Evolutionary conservation across 2,329 filamentous ascomycete genomes (phyloP), one percentile per base, ranked within the genome.

Genomic region (Truncatella angustata): DNA sequence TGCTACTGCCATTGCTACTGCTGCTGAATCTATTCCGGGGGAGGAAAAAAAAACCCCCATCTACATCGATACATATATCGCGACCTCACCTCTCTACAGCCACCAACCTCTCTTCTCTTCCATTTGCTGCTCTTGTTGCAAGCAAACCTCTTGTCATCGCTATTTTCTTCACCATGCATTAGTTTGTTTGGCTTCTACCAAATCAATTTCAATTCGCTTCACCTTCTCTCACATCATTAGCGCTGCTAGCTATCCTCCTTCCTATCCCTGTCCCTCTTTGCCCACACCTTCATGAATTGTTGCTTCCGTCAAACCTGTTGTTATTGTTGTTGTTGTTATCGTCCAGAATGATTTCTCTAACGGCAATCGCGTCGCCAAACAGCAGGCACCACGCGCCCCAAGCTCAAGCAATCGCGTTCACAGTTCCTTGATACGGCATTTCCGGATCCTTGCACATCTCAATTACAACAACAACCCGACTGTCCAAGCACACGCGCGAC

Each of bases 341-440:
- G 12, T 60, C 61, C 49, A 62, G 70, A 70, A 74, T 76, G 68
- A 67, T 68, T 70, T 73, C 69, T 82, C 79, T 82, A 81, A 82
- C 79, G 63, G 71, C 74, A 75, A 74, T 72, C 73, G 70, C 74
- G 66, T 73, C 69, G 73, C 71, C 73, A 75, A 76, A 71, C 68
- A 75, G 69, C 73, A 78, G 76, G 71, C 74, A 63, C 55, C 58
- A 56, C 51, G 45, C 53, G 35, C 32, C 18, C 28, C 28, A 7
- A 7, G 14, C 1, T 32, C 28, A 7, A 9, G 14, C 28, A 32
- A 32, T 9, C 28, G 14, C 28, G 28, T 9, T 32, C 7, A 32
- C n/a, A n/a, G n/a, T n/a, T n/a, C n/a, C n/a, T n/a, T n/a, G n/a
- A n/a, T n/a, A n/a, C n/a, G n/a, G n/a, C n/a, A n/a, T n/a, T n/a